Evolutionary conservation across 2,329 filamentous ascomycete genomes (phyloP), one percentile per base, ranked within the genome.

Genomic region (Pseudopyricularia javanii): DNA sequence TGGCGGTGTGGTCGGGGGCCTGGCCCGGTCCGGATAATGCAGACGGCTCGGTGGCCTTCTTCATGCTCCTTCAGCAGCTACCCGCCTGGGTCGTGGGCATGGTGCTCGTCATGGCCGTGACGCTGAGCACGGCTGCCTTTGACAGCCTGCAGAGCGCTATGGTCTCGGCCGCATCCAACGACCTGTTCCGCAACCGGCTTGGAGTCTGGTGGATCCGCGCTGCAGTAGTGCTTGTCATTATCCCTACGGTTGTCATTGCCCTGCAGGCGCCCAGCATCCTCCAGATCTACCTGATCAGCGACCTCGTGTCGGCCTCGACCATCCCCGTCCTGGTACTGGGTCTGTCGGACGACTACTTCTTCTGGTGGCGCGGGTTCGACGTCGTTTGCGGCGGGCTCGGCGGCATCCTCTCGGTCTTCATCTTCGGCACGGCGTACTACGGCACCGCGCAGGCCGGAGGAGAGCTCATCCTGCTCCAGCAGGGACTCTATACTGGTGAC

Each of bases 101-200:
- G 57, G 80, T 91, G 1, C 74, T 93, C 9, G 82, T 91, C 63
- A 90, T 93, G 86, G 80, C 86, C 1, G 80, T 91, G 32, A 80
- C 80, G 9, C 77, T 93, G 51, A 86, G 81, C 61, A 88, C 85
- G 3, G 83, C 88, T 0, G 82, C 87, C 0, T 91, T 93, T 57
- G 88, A 93, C 71, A 85, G 79, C 56, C 74, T 91, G 35, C 88
- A 91, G 68, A 86, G 83, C 2, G 85, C 88, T 59, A 90, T 93
- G 83, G 84, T 91, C 7, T 88, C 85, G n/a, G 86, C 85, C 0
- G 85, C 83, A 14, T 89, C 85, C 58, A 91, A 91, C 70, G 88
- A 93, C 63, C 68, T 93, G 14, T 91, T 91, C 76, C 82, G 87
- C 60, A 93, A 93, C 74, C 80, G 78, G 55, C 79, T 93, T 53